Conservation (phyloP, 192 early-diverging fungal species). For the Coemansia asiatica region DNA sequence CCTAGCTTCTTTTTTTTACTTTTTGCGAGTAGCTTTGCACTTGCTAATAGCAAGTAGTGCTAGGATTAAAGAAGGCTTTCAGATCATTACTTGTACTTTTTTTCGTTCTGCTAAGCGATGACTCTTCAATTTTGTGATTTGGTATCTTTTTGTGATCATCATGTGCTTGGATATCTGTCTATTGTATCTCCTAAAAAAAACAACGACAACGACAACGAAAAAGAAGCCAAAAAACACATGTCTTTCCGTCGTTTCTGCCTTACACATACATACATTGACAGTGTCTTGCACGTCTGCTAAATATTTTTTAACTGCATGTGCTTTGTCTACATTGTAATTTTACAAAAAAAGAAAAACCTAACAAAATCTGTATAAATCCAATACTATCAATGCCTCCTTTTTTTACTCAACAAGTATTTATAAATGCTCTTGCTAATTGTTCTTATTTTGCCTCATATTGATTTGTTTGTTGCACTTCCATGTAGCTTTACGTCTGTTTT, state of each 20-base stretch:
- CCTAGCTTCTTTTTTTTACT: no score
- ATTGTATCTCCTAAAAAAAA: no score
- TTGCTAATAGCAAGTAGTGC: no score
- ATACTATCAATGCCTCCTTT: background rate
- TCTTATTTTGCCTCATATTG: background rate
- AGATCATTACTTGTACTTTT: no score
- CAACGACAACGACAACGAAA: background rate
- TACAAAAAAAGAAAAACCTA: background rate
- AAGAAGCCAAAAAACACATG: background rate
- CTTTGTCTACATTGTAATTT: background rate
- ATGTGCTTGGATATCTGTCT: no score
- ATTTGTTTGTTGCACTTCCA: background rate
- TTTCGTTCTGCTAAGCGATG: no score
- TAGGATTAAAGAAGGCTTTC: no score
- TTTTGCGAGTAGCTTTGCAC: no score
- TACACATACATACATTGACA: slow-evolving; percentile 10
- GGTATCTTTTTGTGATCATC: no score
- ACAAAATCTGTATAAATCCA: background rate
- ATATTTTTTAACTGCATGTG: background rate
- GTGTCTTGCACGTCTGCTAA: background rate
- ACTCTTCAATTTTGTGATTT: no score
- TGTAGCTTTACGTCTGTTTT: background rate
- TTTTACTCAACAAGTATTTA: background rate
- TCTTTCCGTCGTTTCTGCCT: background rate
- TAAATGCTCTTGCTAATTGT: background rate